Evolutionary conservation across 176 grass and related monocot genomes (phyloP), one percentile per base, ranked within the genome.

Genomic region (Eleusine coracana): DNA sequence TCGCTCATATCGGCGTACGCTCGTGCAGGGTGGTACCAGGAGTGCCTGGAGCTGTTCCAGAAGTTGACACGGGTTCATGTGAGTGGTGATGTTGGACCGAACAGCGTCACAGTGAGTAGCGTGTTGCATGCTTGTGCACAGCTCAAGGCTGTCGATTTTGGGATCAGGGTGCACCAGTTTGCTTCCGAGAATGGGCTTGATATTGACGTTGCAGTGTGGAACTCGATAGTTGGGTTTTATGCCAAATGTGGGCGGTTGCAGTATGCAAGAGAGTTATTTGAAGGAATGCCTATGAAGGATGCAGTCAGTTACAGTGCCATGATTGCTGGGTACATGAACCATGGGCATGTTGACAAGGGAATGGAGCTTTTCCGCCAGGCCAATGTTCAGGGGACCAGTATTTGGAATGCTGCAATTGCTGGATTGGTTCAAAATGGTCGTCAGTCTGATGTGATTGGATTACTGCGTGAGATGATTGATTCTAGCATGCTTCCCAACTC

Each of bases 311-410:
- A 90, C 79, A 90, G 87, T 66, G 75, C 87, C 45, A 88, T 92
- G 90, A 95, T 95, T 37, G 74, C 89, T 73, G 92, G 87, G 38
- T 92, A 94, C 62, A 92, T 94, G 92, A 90, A 74, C 77, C 75
- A 77, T 41, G 92, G 87, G 13, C 48, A 83, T 80, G 82, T 92
- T 8, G 9, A 59, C 18, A 54, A 72, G 61, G 92, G 78, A 77
- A 86, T 94, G 74, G 71, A 86, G 37, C 85, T 95, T 79, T 92
- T 92, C 76, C 51, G 51, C 42, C 74, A 23, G 83, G 73, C 85
- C 41, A 61, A 71, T 77, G 50, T 36, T 90, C 79, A 84, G 14
- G 82, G 76, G 38, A 86, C 81, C 66, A 88, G 72, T 69, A 75
- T 84, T 42, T 95, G 93, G 90, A 95, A 95, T 25, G 79, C 93